Base-by-base conservation (phyloP, 805 yeast species). In the Lipomyces oligophaga region DNA sequence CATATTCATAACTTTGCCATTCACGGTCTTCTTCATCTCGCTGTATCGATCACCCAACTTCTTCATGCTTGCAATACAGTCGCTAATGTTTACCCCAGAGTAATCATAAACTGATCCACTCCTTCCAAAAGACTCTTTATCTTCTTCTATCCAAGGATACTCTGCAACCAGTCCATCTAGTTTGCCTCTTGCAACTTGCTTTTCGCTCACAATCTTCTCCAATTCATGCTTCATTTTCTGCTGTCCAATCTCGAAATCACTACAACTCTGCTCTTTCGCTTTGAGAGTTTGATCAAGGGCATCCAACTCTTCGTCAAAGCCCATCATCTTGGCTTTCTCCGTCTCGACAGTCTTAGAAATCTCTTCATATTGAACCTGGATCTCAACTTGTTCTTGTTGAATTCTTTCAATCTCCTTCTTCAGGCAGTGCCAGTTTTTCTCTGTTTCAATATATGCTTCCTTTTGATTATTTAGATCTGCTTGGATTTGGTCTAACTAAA, bases 1-100 rank as follows among this genome's bases (percentile, higher is more conserved):
- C 84, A 84, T 85, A 59, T 81, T 81, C 95, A 85, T 85, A 52
- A 87, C 86, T 60, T 88, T 84, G 2, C 83, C 74, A 58, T 88
- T 87, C 15, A 89, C 95, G 54, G 81, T 85, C 45, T 87, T 75
- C 66, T 77, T 83, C 84, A 90, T 79, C 3, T 77, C 77, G 44
- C 78, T 74, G 59, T 80, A 78, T 52, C 79, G 74, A 26, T 76
- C 83, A 16, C 74, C 69, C 54, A 86, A 73, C 38, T 75, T 73
- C 10, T 67, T 66, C 33, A 80, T 75, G 52, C 81, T 76, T 19
- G 73, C 76, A 53, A 79, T 77, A 56, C 81, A 75, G 49, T 81
- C 81, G 6, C 73, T 77, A 18, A 86, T 63, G 58, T 86, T 77
- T 37, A 58, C 57, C 5, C 54, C 49, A 3, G 52, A 30, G 43